Percentiles rank a stretch among this genome's conserved stretches.
phyloP scores from a whole-genome alignment of 192 early-diverging fungal species.

The Backusella macrospora region DNA sequence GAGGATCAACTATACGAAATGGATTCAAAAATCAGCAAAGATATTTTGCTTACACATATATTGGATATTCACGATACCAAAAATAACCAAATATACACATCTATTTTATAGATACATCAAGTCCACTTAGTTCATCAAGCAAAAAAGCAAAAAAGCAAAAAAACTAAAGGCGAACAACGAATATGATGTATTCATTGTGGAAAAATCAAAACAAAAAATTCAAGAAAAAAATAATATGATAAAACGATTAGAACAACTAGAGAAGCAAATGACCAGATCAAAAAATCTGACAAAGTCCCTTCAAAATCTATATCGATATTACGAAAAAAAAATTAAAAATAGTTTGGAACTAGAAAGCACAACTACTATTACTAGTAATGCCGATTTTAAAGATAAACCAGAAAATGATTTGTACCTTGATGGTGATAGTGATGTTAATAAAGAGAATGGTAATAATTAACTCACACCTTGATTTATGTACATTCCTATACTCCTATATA shows the following conservation, averaged over 20 bases:
- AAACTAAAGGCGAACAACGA: not conserved
- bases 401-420: not conserved
- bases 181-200: not conserved
- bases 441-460: too few relatives aligned
- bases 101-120: not conserved
- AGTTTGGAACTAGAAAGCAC: not conserved
- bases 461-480: too few relatives aligned
- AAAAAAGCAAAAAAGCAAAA: not conserved
- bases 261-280: not conserved
- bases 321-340: not conserved
- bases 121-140: not conserved
- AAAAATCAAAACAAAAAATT: not conserved
- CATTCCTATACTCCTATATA: too few relatives aligned
- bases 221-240: not conserved
- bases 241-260: not conserved
- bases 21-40: not conserved
- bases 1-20: not conserved
- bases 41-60: not conserved
- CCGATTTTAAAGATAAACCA: not conserved
- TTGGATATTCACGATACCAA: not conserved
- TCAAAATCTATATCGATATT: not conserved
- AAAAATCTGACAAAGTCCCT: not conserved
- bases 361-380: too few relatives aligned
- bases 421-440: not conserved
- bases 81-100: not conserved